Base-by-base conservation (phyloP, 164 flowering plant species). In the Houttuynia cordata region DNA sequence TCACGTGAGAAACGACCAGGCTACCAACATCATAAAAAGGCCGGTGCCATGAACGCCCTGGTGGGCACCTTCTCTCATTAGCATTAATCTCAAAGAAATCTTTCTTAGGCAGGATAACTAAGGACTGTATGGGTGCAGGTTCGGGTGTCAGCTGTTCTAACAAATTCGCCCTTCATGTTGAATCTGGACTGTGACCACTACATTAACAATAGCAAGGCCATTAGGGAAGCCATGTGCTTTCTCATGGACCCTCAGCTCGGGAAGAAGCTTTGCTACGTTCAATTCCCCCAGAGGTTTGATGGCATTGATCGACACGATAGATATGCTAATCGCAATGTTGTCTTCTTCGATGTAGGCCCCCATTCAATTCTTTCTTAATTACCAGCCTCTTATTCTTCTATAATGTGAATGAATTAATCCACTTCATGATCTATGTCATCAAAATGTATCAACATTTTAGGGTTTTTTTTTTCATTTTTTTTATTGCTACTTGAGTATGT, bases 1-100 rank as follows among this genome's bases (percentile, higher is more conserved):
- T 91, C 97, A 0, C 89, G 96, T 73, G 97, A 91, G 80, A 91
- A 91, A 63, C 80, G 97, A 4, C 96, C 96, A 14, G 94, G 97
- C 49, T 83, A 88, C 67, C 74, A 76, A 4, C 97, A 91, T 74
- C 93, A 91, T 74, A 91, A 88, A 78, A 91, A 91, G 71, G 96
- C 97, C 1, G 97, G 97, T 63, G 96, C 97, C 55, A 82, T 81
- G 97, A 91, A 91, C 68, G 94, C 96, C 53, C 47, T 88, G 78
- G 97, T 84, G 51, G 74, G 37, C 53, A 14, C n/a, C 22, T 50
- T 50, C 19, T 19, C 8, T 0, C 37, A 6, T 34, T 20, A 18
- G 40, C 24, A 23, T 25, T 20, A 8, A 18, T 20, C 19, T 10
- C 21, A 24, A 12, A 30, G 37, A 30, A 30, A 30, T 30, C 37